Percentiles rank a stretch among this genome's conserved stretches.
These are phyloP conservation scores for Russula olivacea DNA, from an alignment of 768 basidiomycete species.

Conservation along the genomic window DNA sequence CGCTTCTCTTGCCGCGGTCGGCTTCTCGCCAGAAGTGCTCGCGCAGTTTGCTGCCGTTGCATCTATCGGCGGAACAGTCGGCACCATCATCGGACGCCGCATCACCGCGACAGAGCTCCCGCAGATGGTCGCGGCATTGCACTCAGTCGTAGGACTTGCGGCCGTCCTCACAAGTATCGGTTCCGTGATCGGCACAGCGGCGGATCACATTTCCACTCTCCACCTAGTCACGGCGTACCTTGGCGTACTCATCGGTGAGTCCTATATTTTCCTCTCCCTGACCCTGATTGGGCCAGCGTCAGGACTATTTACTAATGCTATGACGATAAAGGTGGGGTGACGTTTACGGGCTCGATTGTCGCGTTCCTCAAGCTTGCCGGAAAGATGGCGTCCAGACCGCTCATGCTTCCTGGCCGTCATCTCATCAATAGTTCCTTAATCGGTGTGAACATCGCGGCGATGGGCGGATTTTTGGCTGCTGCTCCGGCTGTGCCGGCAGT, in stretches of 20 bases:
- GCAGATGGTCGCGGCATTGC: constrained; percentile 74
- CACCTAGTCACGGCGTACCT: constrained; percentile 84
- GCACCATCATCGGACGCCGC: constrained; percentile 69
- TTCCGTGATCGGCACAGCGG: constrained; percentile 63
- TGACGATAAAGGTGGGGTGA: constrained; percentile 55
- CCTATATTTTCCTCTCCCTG: background rate
- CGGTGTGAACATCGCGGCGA: constrained; percentile 61
- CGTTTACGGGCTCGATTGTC: constrained; percentile 85
- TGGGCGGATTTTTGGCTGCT: constrained; percentile 71
- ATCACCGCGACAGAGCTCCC: constrained; percentile 86
- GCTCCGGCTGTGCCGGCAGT: constrained; percentile 64
- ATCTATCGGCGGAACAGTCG: constrained; percentile 63
- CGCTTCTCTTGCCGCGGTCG: constrained; percentile 75
- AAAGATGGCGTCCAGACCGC: constrained; percentile 67
- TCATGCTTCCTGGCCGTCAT: constrained; percentile 72
- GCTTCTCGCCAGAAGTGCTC: constrained; percentile 68
- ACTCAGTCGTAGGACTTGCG: constrained; percentile 86
- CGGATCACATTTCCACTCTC: constrained; percentile 59
- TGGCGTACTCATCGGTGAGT: constrained; percentile 72
- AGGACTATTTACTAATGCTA: constrained; percentile 7
- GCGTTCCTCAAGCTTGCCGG: constrained; percentile 87
- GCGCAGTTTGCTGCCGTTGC: constrained; percentile 75
- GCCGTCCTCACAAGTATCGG: constrained; percentile 83
- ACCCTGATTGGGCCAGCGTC: background rate
- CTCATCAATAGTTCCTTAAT: constrained; percentile 67